phyloP scores from a whole-genome alignment of 2,329 filamentous ascomycete genomes.

The Hymenoscyphus repandus region DNA sequence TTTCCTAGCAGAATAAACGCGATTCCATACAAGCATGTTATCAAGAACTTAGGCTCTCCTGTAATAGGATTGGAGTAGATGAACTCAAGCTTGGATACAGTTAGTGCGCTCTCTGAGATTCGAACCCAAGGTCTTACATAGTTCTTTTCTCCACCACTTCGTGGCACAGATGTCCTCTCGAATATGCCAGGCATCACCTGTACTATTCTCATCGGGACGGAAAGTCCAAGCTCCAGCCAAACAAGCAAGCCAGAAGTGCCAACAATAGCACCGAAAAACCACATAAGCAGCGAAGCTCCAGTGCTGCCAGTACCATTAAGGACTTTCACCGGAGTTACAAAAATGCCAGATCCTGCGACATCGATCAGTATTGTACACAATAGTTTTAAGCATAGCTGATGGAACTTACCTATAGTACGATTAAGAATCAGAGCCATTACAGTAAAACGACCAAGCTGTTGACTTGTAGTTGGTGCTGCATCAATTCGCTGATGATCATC shows the following conservation, averaged over 20 bases:
- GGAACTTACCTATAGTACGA: slow-evolving; percentile 5
- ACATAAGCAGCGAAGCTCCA: slow-evolving; percentile 11
- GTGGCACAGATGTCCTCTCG: slow-evolving; percentile 32
- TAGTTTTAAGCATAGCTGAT: too few species aligned
- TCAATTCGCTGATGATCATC: slow-evolving; percentile 4
- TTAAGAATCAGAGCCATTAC: slow-evolving; percentile 12
- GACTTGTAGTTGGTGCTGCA: background rate
- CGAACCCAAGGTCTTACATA: slow-evolving; percentile 32
- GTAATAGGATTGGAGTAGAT: slow-evolving; percentile 30
- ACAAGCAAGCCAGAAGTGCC: slow-evolving; percentile 16
- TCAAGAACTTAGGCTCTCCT: slow-evolving; percentile 32
- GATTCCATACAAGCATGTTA: slow-evolving; percentile 40
- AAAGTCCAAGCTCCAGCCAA: slow-evolving; percentile 42
- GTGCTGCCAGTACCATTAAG: slow-evolving; percentile 10
- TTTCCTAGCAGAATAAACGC: slow-evolving; percentile 36
- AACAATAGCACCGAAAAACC: slow-evolving; percentile 13
- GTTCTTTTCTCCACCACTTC: slow-evolving; percentile 43
- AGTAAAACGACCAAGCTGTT: slow-evolving; percentile 6
- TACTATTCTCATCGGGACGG: slow-evolving; percentile 35
- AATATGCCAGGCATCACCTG: slow-evolving; percentile 1
- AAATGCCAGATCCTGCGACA: slow-evolving; percentile 13
- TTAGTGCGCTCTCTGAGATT: background rate
- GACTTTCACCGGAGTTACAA: slow-evolving; percentile 9
- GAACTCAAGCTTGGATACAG: slow-evolving; percentile 31
- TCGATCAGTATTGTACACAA: background rate